Evolutionary conservation across 352 stramenopile species (phyloP).

Genomic region (Globisporangium apiculatum): DNA sequence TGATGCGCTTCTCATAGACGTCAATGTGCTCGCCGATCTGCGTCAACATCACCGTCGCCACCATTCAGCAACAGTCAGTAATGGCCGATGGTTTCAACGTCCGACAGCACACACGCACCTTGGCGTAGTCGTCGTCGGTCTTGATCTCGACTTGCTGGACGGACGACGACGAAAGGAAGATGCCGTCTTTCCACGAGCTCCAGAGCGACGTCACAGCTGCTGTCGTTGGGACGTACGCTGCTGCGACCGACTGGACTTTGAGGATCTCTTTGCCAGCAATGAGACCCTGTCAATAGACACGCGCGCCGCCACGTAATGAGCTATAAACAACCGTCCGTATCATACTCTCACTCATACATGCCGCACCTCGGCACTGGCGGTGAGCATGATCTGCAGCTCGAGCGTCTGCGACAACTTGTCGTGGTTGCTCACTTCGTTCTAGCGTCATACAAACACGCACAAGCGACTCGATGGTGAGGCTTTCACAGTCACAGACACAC

Average conservation of each 20-base stretch:
- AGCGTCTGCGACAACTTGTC: slow-evolving; percentile 78
- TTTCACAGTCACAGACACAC: not conserved
- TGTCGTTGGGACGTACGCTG: slow-evolving; percentile 70
- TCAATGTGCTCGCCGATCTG: slow-evolving; percentile 85
- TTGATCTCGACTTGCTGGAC: slow-evolving; percentile 85
- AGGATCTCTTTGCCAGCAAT: slow-evolving; percentile 80
- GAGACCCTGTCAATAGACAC: slow-evolving; percentile 33
- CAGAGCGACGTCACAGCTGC: slow-evolving; percentile 71
- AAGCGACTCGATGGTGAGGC: not conserved
- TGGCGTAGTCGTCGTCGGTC: slow-evolving; percentile 81
- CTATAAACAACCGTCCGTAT: too few species aligned
- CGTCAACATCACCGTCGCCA: not conserved
- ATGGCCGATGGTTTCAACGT: too few species aligned
- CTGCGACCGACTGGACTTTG: slow-evolving; percentile 64
- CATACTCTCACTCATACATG: too few species aligned
- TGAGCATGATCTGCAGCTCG: slow-evolving; percentile 80
- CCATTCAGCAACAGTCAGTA: not conserved
- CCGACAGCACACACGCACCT: slow-evolving; percentile 18
- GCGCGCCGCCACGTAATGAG: too few species aligned
- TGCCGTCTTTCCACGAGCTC: slow-evolving; percentile 77
- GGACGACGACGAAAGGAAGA: slow-evolving; percentile 62
- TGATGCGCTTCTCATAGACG: slow-evolving; percentile 79
- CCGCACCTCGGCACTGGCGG: slow-evolving; percentile 66
- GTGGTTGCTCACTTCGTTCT: slow-evolving; percentile 86
- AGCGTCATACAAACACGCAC: not conserved